These are phyloP conservation scores for Hypoxylon rickii DNA, from an alignment of 495 filamentous ascomycete species.

Conservation along the genomic window DNA sequence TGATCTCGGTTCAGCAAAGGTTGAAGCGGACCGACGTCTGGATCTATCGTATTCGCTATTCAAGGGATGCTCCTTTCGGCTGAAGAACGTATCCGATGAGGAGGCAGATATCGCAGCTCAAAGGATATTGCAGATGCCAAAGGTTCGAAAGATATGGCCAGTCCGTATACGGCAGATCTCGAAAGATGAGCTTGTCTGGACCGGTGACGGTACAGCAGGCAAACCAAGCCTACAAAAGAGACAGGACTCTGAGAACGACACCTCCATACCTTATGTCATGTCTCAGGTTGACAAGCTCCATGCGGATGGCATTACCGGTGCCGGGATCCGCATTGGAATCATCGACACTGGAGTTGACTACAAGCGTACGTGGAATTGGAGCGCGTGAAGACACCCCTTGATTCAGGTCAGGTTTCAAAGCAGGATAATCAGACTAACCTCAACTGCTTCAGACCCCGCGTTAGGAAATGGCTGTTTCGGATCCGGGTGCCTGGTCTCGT, in stretches of 20 bases:
- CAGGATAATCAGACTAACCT: neutral
- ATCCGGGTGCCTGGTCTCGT: neutral
- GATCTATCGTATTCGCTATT: neutral
- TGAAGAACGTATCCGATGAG: neutral
- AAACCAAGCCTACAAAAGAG: neutral
- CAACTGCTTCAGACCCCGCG: neutral
- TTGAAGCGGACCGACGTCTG: neutral
- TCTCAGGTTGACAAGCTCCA: neutral
- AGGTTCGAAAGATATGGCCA: neutral
- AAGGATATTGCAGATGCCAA: neutral
- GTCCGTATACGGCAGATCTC: neutral
- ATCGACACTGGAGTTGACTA: neutral
- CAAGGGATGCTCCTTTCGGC: neutral
- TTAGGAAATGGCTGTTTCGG: neutral
- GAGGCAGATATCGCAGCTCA: neutral
- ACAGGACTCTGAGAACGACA: neutral
- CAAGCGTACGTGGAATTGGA: neutral
- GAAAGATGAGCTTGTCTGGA: neutral
- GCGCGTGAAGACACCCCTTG: neutral
- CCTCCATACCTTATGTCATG: neutral
- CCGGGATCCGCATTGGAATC: neutral
- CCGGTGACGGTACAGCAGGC: neutral
- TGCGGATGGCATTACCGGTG: neutral
- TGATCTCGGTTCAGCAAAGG: neutral
- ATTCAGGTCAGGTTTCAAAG: no score